Evolutionary conservation across 192 early-diverging fungal genomes (phyloP).

Genomic region (Entrophospora sp.): DNA sequence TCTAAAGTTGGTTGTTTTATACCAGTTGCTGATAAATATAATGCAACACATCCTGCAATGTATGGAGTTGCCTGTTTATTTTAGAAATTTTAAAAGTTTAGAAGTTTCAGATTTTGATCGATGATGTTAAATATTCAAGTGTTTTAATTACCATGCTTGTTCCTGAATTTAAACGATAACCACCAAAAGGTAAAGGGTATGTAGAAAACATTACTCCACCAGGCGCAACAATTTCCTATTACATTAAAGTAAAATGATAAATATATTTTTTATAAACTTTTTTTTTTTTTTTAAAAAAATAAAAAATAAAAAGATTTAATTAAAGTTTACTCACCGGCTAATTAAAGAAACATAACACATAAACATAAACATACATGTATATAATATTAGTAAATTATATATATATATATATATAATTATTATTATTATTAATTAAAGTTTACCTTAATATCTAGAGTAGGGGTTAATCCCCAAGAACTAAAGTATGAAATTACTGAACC

Average conservation of each 20-base stretch:
- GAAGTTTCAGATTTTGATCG: not conserved
- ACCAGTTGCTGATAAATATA: slow-evolving; percentile 18
- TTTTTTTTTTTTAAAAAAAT: not conserved
- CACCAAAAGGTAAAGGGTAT: slow-evolving; percentile 33
- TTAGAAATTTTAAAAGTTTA: not conserved
- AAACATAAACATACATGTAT: not conserved
- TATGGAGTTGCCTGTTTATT: slow-evolving; percentile 28
- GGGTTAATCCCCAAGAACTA: not conserved
- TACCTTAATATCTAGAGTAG: not conserved
- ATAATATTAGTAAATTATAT: not conserved
- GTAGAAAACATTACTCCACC: slow-evolving; percentile 49
- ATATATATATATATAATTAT: not conserved
- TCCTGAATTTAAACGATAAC: slow-evolving; percentile 39
- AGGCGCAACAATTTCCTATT: slow-evolving; percentile 42
- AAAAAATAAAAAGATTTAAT: too few species aligned
- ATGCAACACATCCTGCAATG: slow-evolving; percentile 26
- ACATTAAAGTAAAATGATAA: slow-evolving; percentile 15
- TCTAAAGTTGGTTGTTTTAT: not conserved
- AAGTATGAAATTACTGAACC: not conserved
- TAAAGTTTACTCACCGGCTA: not conserved
- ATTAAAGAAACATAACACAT: not conserved
- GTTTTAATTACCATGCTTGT: slow-evolving; percentile 50
- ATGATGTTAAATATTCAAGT: too few species aligned
- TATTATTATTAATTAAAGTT: not conserved
- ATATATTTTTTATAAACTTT: not conserved